These are phyloP conservation scores for Prillingera fragicola DNA, from an alignment of 1,284 basidiomycete genomes.

Conservation along the genomic window DNA sequence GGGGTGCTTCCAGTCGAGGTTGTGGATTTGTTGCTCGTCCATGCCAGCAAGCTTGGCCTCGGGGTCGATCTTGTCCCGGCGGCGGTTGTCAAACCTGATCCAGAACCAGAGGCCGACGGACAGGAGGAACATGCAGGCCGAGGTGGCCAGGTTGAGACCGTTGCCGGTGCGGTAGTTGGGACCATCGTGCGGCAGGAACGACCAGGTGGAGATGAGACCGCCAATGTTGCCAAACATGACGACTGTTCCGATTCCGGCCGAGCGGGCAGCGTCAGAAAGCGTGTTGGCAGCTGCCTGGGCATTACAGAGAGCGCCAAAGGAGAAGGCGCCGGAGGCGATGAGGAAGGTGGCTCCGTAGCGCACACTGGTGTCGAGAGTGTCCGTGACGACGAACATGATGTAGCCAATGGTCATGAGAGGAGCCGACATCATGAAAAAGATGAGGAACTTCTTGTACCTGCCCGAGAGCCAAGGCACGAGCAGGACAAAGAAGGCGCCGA, in stretches of 20 bases:
- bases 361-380: not conserved
- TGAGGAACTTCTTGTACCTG: constrained; percentile 33
- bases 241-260: constrained; percentile 4
- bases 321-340: constrained; percentile 11
- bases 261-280: constrained; percentile 12
- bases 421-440: constrained; percentile 29
- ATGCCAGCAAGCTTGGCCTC: constrained; percentile 1
- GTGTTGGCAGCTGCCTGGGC: constrained; percentile 12
- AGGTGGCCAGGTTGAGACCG: constrained; percentile 17
- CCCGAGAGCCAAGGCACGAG: constrained; percentile 31
- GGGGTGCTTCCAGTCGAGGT: constrained; percentile 18
- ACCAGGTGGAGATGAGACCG: constrained; percentile 15
- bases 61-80: constrained; percentile 8
- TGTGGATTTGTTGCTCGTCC: constrained; percentile 4
- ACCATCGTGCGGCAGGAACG: constrained; percentile 5
- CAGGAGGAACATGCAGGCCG: constrained; percentile 5
- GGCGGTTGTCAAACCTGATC: constrained; percentile 9
- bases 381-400: constrained; percentile 29
- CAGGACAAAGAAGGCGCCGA: constrained; percentile 32
- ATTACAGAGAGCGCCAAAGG: constrained; percentile 11
- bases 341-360: constrained; percentile 18
- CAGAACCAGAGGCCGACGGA: constrained; percentile 3
- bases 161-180: constrained; percentile 17
- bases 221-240: constrained; percentile 18
- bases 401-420: constrained; percentile 40